Evolutionary conservation across 805 yeast species (phyloP).

Genomic region (Monosporozyma aquatica): DNA sequence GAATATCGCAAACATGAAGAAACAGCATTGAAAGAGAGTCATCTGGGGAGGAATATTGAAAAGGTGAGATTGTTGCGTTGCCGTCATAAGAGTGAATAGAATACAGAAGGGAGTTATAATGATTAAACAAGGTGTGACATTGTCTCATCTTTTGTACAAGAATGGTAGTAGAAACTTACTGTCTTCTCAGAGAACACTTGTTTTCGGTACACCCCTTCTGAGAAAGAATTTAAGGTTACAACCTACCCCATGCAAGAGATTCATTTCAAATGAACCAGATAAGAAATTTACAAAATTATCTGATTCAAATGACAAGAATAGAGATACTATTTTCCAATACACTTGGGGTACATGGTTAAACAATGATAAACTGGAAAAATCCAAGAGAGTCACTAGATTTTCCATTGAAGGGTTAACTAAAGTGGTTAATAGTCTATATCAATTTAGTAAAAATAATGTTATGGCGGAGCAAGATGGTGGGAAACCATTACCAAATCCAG

Average conservation of each 20-base stretch:
- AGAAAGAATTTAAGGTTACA: no score
- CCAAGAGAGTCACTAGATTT: conserved; percentile 68
- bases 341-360: conserved; percentile 94
- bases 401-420: conserved; percentile 67
- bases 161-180: background rate
- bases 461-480: conserved; percentile 15
- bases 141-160: background rate
- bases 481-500: conserved; percentile 28
- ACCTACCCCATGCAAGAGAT: conserved; percentile 19
- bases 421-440: conserved; percentile 39
- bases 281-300: conserved; percentile 42
- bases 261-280: conserved; percentile 27
- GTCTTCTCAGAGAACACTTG: background rate
- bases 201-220: background rate
- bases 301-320: conserved; percentile 56
- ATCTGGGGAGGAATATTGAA: no score
- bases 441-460: conserved; percentile 31
- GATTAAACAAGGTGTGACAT: background rate
- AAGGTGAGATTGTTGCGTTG: no score
- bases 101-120: no score
- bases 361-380: conserved; percentile 67
- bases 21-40: no score
- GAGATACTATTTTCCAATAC: conserved; percentile 71
- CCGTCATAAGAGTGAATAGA: no score
- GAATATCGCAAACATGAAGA: no score